Conservation (phyloP, 768 basidiomycete genomes). For the Coprinellus micaceus region DNA sequence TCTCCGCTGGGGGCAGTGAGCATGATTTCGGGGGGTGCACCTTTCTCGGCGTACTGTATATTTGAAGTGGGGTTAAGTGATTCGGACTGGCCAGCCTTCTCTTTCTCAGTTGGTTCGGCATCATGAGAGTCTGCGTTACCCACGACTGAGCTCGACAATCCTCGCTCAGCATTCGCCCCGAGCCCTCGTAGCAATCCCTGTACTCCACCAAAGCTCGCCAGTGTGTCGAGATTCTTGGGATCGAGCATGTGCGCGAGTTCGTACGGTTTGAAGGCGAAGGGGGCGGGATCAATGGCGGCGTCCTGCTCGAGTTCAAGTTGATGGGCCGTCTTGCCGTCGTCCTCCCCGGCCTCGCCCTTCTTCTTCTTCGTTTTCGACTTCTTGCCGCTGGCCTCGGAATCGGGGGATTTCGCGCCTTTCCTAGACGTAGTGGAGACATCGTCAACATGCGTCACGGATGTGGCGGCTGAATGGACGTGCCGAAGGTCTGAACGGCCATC, state of each 20-base stretch:
- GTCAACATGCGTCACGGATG: slow-evolving; percentile 33
- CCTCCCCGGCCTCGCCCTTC: slow-evolving; percentile 19
- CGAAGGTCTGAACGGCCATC: slow-evolving; percentile 28
- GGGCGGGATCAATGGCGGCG: slow-evolving; percentile 51
- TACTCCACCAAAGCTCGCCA: slow-evolving; percentile 70
- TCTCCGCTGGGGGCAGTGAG: slow-evolving; percentile 39
- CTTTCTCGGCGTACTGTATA: slow-evolving; percentile 15
- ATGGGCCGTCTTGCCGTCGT: slow-evolving; percentile 27
- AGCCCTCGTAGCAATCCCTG: slow-evolving; percentile 65
- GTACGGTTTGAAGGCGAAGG: slow-evolving; percentile 72
- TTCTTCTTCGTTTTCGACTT: slow-evolving; percentile 22
- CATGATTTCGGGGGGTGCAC: slow-evolving; percentile 32
- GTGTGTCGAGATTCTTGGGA: slow-evolving; percentile 71
- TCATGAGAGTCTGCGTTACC: slow-evolving; percentile 2
- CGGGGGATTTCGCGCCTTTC: slow-evolving; percentile 19
- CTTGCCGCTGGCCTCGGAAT: slow-evolving; percentile 20
- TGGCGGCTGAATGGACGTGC: slow-evolving; percentile 38
- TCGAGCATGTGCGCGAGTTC: slow-evolving; percentile 84
- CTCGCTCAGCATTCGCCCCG: slow-evolving; percentile 57
- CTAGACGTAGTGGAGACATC: slow-evolving; percentile 12
- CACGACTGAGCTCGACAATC: slow-evolving; percentile 32
- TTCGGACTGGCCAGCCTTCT: slow-evolving; percentile 18
- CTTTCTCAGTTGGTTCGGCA: slow-evolving; percentile 5
- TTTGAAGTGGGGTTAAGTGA: slow-evolving; percentile 28
- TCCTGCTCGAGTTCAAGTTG: slow-evolving; percentile 37